Conservation (phyloP, 208 protist genomes). For the Crithidia fasciculata region DNA sequence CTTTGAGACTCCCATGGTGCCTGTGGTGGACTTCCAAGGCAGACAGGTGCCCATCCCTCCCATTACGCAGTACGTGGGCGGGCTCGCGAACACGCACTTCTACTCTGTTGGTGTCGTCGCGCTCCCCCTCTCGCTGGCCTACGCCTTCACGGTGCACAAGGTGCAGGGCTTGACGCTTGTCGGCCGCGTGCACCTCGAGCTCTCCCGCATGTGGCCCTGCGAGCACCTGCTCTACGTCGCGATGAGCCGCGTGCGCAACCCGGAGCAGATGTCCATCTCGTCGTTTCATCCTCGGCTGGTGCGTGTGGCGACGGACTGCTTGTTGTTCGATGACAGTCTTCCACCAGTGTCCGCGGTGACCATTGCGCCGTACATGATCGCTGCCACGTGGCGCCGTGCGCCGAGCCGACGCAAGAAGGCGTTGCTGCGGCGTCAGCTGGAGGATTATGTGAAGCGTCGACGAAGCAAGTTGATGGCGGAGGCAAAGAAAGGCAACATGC, state of each 20-base stretch:
- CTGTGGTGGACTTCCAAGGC: conserved; percentile 80
- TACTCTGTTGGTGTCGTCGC: conserved; percentile 70
- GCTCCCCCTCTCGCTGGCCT: conserved; percentile 83
- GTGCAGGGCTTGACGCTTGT: conserved; percentile 90
- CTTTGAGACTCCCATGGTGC: conserved; percentile 57
- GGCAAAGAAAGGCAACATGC: conserved; percentile 21
- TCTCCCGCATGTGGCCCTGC: conserved; percentile 90
- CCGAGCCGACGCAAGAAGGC: conserved; percentile 56
- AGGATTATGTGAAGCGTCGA: conserved; percentile 27
- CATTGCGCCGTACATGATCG: conserved; percentile 63
- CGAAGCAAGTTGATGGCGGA: conserved; percentile 15
- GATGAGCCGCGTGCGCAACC: conserved; percentile 87
- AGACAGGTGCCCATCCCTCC: conserved; percentile 63
- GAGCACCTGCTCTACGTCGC: conserved; percentile 90
- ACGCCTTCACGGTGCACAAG: conserved; percentile 94
- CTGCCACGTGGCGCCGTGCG: conserved; percentile 63
- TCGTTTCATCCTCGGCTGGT: conserved; percentile 66
- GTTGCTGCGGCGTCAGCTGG: conserved; percentile 36
- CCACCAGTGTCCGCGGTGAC: conserved; percentile 48
- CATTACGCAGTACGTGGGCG: conserved; percentile 69
- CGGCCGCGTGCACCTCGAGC: conserved; percentile 84
- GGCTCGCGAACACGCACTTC: conserved; percentile 72
- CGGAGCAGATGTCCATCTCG: conserved; percentile 81
- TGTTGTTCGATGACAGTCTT: conserved; percentile 83
- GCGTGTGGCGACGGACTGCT: conserved; percentile 63